Conservation (phyloP, 176 grass and related monocot genomes). For the Triticum aestivum region IWGSC_CS_RefSeq_v2.1 NC_057808.1:59453045-59453544, state of each 20-base stretch:
- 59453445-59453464: neutral
- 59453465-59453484: neutral
- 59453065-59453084: too few relatives aligned
- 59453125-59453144: too few relatives aligned
- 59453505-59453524: neutral
- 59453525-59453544: conserved; percentile 28
- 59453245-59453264: too few relatives aligned
- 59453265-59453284: neutral
- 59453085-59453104: too few relatives aligned
- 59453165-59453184: too few relatives aligned
- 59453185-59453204: too few relatives aligned
- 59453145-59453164: too few relatives aligned
- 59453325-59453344: neutral
- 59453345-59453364: neutral
- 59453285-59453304: neutral
- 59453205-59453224: too few relatives aligned
- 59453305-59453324: neutral
- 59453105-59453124: too few relatives aligned
- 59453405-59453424: neutral
- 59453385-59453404: neutral
- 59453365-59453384: neutral
- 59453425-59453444: too few relatives aligned
- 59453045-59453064: too few relatives aligned
- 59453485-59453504: neutral
- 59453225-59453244: too few relatives aligned